Evolutionary conservation across 805 yeast species (phyloP), one percentile per base, ranked within the genome.

Genomic region (Candida rishiriensis): DNA sequence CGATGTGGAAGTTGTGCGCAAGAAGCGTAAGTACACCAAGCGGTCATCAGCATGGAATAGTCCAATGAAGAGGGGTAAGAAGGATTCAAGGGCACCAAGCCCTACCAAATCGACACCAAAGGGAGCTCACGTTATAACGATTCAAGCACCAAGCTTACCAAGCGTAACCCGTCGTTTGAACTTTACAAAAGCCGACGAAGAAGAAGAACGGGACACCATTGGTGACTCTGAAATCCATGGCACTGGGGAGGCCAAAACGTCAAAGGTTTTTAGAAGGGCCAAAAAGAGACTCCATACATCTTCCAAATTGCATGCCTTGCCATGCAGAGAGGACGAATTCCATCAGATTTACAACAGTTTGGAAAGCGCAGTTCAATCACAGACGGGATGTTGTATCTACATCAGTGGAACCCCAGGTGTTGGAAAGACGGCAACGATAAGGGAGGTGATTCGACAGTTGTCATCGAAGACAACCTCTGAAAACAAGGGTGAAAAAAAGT

Each of bases 361-460:
- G 3, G 89, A 88, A 53, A 72, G 79, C 37, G 85, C 96, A 0
- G 77, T 91, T 30, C 72, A 72, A 38, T 75, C 83, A 13, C 76
- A 78, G 35, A 75, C 84, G 1, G 97, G 98, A 0, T 76, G 90
- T 8, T 88, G 96, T 52, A 65, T 93, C 6, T 93, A 90, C 59
- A 81, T 93, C 10, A 88, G 96, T 63, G 99, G 99, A 3, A 88
- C 97, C 0, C 99, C 99, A 0, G 99, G 99, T 9, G 91, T 95
- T 2, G 99, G 99, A 11, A 93, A 93, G 60, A 91, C 99, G 0
- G 93, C 95, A 3, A 91, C 98, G 0, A 81, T 91, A 2, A 68
- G 96, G 43, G 96, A 89, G 56, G 97, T 86, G 0, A 75, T 93
- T 21, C 74, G 79, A 30, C 88, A 85, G 55, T 64, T 93, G 31